Percentiles rank a stretch among this genome's conserved stretches.
Conservation (phyloP, 768 basidiomycete species). For the Pleurotus tuoliensis region DNA sequence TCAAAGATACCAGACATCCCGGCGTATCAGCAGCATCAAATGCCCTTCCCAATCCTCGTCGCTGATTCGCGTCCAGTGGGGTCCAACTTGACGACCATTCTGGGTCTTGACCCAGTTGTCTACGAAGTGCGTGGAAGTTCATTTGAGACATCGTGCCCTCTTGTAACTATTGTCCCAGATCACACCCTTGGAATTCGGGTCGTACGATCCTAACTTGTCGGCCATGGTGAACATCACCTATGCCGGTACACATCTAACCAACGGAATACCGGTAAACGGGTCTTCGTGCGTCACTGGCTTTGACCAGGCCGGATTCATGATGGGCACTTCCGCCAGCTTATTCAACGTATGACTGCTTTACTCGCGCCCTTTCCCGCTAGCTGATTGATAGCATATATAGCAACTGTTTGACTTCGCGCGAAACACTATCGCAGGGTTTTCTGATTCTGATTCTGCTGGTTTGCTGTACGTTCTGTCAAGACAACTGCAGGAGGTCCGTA, state of each 20-base stretch:
- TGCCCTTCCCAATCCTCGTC: constrained; percentile 68
- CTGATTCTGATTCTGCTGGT: constrained; percentile 28
- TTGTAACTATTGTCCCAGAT: constrained; percentile 31
- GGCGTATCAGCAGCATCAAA: constrained; percentile 41
- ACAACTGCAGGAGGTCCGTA: constrained; percentile 45
- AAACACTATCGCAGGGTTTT: constrained; percentile 38
- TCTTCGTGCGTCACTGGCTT: constrained; percentile 70
- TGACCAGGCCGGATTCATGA: constrained; percentile 70
- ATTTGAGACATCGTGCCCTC: background rate
- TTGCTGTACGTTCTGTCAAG: constrained; percentile 46
- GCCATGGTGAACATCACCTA: constrained; percentile 63
- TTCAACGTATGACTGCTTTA: constrained; percentile 45
- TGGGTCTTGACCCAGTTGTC: constrained; percentile 41
- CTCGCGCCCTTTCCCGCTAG: background rate
- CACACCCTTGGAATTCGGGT: constrained; percentile 64
- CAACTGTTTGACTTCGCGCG: constrained; percentile 45
- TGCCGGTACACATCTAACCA: constrained; percentile 59
- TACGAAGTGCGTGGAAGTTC: constrained; percentile 45
- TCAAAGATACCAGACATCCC: constrained; percentile 50
- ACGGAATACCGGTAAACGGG: constrained; percentile 50
- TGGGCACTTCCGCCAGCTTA: constrained; percentile 69
- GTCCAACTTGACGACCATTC: constrained; percentile 36
- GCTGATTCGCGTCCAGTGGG: constrained; percentile 49
- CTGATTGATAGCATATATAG: constrained; percentile 19
- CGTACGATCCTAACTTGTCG: constrained; percentile 69